phyloP scores from a whole-genome alignment of 306 rosid genomes.

The Neltuma alba region DNA sequence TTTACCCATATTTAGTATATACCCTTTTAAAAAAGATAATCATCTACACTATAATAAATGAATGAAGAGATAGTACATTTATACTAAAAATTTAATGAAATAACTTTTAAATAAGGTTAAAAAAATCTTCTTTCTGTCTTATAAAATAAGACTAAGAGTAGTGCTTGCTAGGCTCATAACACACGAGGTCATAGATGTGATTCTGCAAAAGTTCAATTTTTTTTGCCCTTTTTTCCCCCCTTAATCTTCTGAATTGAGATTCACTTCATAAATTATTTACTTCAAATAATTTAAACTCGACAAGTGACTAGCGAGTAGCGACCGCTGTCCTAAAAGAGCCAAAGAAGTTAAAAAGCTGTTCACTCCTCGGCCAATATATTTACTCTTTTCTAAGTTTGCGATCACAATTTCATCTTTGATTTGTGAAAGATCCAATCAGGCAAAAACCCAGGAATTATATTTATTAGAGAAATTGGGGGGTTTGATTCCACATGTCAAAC shows the following conservation, averaged over 20 bases:
- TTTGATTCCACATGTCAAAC: background rate
- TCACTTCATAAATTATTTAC: background rate
- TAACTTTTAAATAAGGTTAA: too few relatives aligned
- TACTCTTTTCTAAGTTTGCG: background rate
- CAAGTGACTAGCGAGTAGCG: too few relatives aligned
- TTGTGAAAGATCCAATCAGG: background rate
- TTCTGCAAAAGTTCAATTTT: background rate
- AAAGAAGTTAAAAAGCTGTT: background rate
- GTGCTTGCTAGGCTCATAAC: background rate
- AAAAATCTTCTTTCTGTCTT: too few relatives aligned
- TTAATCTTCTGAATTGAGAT: background rate
- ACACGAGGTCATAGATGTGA: background rate
- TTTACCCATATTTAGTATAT: too few relatives aligned
- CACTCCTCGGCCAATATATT: background rate
- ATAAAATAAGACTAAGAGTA: too few relatives aligned
- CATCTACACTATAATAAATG: too few relatives aligned
- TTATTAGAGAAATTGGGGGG: background rate
- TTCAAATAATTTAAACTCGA: background rate
- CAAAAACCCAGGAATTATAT: background rate
- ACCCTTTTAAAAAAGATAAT: too few relatives aligned
- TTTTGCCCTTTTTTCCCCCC: background rate
- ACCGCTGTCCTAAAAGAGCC: background rate
- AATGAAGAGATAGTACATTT: too few relatives aligned
- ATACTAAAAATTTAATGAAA: too few relatives aligned
- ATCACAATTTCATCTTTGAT: background rate